Evolutionary conservation across 169 alveolate species (phyloP).

Genomic region (Eimeria maxima): DNA sequence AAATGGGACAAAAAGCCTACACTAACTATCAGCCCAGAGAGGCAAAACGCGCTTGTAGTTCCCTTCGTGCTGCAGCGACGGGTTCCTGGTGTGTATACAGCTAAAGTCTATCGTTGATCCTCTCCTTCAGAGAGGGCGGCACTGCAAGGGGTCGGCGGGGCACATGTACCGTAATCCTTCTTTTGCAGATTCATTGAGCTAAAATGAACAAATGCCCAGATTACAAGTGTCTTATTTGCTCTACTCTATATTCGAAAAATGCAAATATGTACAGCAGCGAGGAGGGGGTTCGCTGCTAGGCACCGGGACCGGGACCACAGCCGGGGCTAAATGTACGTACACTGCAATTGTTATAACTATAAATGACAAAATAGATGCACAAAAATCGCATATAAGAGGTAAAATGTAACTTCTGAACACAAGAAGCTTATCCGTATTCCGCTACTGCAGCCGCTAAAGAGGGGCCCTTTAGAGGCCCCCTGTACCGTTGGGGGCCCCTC

Average conservation of each 20-base stretch:
- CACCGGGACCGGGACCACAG: background rate
- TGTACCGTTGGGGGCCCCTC: background rate
- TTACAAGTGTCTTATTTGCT: background rate
- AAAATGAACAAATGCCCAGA: too few species aligned
- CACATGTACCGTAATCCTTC: too few species aligned
- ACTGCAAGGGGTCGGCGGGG: too few species aligned
- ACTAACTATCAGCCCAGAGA: too few species aligned
- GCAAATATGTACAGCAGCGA: background rate
- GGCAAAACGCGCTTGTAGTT: too few species aligned
- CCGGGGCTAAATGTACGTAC: background rate
- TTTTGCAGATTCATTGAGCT: too few species aligned
- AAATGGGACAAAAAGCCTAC: too few species aligned
- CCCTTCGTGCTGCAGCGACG: too few species aligned
- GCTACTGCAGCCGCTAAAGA: background rate
- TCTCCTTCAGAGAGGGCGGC: too few species aligned
- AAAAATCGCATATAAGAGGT: background rate
- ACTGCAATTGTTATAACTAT: background rate
- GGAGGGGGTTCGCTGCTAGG: background rate
- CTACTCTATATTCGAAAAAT: background rate
- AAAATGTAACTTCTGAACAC: background rate
- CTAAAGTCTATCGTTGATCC: too few species aligned
- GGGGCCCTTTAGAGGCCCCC: conserved; percentile 4
- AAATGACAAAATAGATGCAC: background rate
- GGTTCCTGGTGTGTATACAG: too few species aligned
- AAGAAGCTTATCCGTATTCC: background rate